Evolutionary conservation across 192 early-diverging fungal species (phyloP).

Genomic region (Coemansia sp.): DNA sequence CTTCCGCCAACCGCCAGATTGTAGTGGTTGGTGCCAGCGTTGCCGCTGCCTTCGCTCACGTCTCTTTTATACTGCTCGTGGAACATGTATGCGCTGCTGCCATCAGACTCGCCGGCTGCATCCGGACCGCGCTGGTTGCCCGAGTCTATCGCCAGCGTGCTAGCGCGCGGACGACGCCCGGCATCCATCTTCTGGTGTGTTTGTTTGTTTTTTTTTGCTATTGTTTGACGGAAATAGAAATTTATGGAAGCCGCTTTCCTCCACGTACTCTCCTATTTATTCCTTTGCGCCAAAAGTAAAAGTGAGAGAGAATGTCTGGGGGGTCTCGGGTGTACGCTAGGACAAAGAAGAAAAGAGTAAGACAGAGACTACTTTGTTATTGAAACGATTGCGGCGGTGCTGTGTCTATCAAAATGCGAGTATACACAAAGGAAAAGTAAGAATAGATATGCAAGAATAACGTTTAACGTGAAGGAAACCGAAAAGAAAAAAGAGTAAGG

Average conservation of each 20-base stretch:
- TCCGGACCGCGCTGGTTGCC: slow-evolving; percentile 24
- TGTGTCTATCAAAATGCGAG: not conserved
- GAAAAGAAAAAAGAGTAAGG: not conserved
- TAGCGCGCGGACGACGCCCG: slow-evolving; percentile 34
- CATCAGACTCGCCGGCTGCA: slow-evolving; percentile 11
- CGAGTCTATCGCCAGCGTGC: slow-evolving; percentile 44
- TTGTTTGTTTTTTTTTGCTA: not conserved
- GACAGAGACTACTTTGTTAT: not conserved
- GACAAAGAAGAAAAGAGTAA: too few species aligned
- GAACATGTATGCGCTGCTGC: slow-evolving; percentile 11
- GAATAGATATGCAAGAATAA: slow-evolving; percentile 5
- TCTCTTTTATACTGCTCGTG: slow-evolving; percentile 24
- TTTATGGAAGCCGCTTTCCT: too few species aligned
- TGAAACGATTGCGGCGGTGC: too few species aligned
- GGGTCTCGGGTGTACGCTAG: too few species aligned
- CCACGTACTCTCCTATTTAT: too few species aligned
- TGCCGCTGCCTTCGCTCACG: too few species aligned
- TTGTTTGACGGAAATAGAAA: not conserved
- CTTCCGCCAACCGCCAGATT: not conserved
- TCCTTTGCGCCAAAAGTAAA: too few species aligned
- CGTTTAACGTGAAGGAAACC: not conserved
- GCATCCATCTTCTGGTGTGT: not conserved
- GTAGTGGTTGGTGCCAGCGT: slow-evolving; percentile 14
- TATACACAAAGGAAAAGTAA: not conserved
- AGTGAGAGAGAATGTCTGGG: too few species aligned